Percentiles rank a stretch among this genome's conserved stretches.
Conservation (phyloP, 352 stramenopile species). For the Globisporangium lucens region DNA sequence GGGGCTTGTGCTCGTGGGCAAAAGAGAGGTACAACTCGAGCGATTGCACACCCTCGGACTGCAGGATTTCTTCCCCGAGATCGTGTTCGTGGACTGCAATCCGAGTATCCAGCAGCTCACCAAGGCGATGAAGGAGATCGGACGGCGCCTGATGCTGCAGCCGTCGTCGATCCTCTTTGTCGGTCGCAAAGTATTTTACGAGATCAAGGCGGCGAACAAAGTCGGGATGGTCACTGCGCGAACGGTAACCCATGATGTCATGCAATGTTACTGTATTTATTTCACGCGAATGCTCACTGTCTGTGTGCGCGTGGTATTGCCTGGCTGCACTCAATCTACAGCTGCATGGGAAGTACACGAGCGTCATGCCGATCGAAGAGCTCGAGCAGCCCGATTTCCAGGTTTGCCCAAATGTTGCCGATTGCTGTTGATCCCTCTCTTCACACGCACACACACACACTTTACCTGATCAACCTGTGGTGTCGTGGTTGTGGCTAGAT, state of each 20-base stretch:
- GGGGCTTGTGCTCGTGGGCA: conserved; percentile 72
- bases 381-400: conserved; percentile 81
- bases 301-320: background rate
- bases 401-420: conserved; percentile 21
- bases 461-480: background rate
- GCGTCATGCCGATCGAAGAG: conserved; percentile 82
- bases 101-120: conserved; percentile 57
- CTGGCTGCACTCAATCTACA: conserved; percentile 21
- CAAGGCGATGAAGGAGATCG: conserved; percentile 72
- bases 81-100: conserved; percentile 68
- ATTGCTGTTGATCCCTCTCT: too few relatives aligned
- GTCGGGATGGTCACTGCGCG: conserved; percentile 74
- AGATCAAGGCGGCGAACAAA: conserved; percentile 84
- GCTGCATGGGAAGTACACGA: conserved; percentile 83
- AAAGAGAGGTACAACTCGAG: conserved; percentile 69
- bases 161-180: conserved; percentile 80
- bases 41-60: conserved; percentile 66
- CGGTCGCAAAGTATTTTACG: conserved; percentile 81
- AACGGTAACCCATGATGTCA: conserved; percentile 39
- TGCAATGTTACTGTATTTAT: background rate
- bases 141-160: conserved; percentile 53
- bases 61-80: conserved; percentile 58
- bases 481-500: conserved; percentile 37
- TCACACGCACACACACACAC: too few relatives aligned
- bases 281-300: background rate